Evolutionary conservation across 345 rosid species (phyloP).

Genomic region (Diplotaxis tenuifolia): DNA sequence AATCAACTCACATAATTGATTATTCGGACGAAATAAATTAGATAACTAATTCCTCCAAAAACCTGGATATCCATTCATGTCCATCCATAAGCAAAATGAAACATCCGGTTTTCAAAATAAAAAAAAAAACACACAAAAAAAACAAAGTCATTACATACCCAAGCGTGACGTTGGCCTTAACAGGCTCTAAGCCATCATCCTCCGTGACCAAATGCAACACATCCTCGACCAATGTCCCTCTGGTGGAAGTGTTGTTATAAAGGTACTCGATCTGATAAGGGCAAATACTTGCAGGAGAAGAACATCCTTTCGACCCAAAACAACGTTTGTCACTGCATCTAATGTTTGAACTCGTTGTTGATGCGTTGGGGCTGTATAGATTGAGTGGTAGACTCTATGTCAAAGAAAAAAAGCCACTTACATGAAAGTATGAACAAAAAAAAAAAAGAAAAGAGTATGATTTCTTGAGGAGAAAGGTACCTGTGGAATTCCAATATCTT

Average conservation of each 20-base stretch:
- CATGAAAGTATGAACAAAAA: neutral
- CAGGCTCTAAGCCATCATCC: conserved; percentile 28
- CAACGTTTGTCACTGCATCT: conserved; percentile 59
- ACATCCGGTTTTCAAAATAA: no score
- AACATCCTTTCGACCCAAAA: conserved; percentile 37
- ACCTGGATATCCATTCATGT: no score
- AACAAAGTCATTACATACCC: conserved; percentile 44
- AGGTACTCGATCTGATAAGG: conserved; percentile 43
- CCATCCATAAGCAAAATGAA: no score
- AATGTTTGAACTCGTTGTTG: conserved; percentile 62
- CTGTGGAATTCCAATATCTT: conserved; percentile 15
- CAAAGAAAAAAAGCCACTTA: neutral
- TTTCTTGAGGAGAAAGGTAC: conserved; percentile 28
- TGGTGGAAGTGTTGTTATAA: conserved; percentile 51
- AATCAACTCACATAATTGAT: no score
- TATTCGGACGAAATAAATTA: no score
- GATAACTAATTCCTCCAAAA: no score
- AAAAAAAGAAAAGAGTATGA: neutral
- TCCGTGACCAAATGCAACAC: conserved; percentile 55
- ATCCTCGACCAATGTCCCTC: conserved; percentile 62
- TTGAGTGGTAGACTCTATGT: conserved; percentile 47
- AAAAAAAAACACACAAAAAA: no score
- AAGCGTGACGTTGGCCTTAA: conserved; percentile 51
- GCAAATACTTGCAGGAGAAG: conserved; percentile 50
- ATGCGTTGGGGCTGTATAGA: conserved; percentile 61